Base-by-base conservation (phyloP, 371 early-diverging fungal genomes). In the Basidiobolus meristosporus region DNA sequence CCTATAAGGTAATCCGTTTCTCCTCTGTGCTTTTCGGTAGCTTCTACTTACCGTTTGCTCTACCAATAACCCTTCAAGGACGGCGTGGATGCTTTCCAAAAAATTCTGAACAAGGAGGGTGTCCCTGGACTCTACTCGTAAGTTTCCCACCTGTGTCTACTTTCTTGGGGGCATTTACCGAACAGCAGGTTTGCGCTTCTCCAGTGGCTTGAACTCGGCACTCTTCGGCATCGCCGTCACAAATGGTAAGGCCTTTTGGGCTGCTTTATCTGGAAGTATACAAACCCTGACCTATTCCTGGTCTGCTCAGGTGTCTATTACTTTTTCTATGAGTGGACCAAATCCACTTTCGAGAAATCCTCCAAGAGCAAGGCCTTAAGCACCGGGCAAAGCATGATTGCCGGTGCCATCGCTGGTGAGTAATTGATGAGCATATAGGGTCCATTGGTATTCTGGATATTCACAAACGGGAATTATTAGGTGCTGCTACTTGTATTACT, bases 151-250 rank as follows among this genome's bases (percentile, higher is more conserved):
- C n/a, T n/a, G n/a, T n/a, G n/a, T n/a, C n/a, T n/a, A n/a, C n/a
- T n/a, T n/a, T n/a, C n/a, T n/a, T n/a, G n/a, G n/a, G n/a, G n/a
- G n/a, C n/a, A n/a, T n/a, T n/a, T n/a, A n/a, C n/a, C n/a, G n/a
- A n/a, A n/a, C n/a, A n/a, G n/a, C n/a, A n/a, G n/a, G n/a, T n/a
- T n/a, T n/a, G n/a, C n/a, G n/a, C n/a, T 7, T 32, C 41, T 23
- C 31, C 55, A 87, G 88, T 45, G 97, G 97, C n/a, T 59, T 92
- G 51, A 76, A 79, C 53, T 90, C 91, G 17, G 97, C 93, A 29
- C 56, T 96, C 41, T 87, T 92, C 51, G 97, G 95, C 26, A 88
- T 91, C 51, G 87, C 91, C 17, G 54, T 93, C 31, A 96, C 95
- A 36, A 91, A 96, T 54, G 89, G 88, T 56, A 63, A 31, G 46